phyloP scores from a whole-genome alignment of 1,284 basidiomycete species.

The Boletellus deceptivus region DNA sequence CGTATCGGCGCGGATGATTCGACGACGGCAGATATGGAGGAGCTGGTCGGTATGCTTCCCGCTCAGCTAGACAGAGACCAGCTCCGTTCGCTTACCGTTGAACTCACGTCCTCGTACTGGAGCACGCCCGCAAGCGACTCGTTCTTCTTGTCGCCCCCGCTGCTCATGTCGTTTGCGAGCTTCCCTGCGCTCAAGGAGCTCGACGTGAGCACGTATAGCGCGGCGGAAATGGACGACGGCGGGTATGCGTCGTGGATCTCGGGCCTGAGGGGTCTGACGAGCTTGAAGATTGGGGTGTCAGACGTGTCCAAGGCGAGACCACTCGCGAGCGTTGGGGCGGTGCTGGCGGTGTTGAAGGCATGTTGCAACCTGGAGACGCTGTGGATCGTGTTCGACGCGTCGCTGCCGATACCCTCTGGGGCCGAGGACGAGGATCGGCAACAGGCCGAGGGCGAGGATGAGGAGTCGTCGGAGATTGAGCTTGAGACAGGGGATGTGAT shows the following conservation, averaged over 20 bases:
- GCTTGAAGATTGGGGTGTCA: constrained; percentile 23
- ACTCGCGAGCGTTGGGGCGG: constrained; percentile 17
- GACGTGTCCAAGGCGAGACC: constrained; percentile 24
- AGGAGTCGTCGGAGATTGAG: no score
- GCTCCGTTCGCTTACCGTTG: constrained; percentile 14
- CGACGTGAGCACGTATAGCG: constrained; percentile 18
- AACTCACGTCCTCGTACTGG: constrained; percentile 30
- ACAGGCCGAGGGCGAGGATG: background rate
- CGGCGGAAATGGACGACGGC: constrained; percentile 21
- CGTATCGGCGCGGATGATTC: constrained; percentile 29
- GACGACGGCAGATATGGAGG: constrained; percentile 14
- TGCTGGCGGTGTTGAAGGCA: constrained; percentile 20
- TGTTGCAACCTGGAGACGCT: constrained; percentile 19
- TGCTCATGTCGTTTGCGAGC: constrained; percentile 17
- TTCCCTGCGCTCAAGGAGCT: constrained; percentile 19
- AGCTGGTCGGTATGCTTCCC: constrained; percentile 10
- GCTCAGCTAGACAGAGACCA: constrained; percentile 15
- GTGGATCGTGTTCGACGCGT: constrained; percentile 23
- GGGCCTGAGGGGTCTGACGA: constrained; percentile 15
- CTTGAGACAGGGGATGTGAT: background rate
- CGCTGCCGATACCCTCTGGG: constrained; percentile 4
- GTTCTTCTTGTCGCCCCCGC: constrained; percentile 18
- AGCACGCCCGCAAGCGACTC: constrained; percentile 22
- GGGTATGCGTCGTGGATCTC: constrained; percentile 13
- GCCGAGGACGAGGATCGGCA: constrained; percentile 1